These are phyloP conservation scores for Sporodiniella umbellata DNA, from an alignment of 371 early-diverging fungal species.

Conservation along the genomic window DNA sequence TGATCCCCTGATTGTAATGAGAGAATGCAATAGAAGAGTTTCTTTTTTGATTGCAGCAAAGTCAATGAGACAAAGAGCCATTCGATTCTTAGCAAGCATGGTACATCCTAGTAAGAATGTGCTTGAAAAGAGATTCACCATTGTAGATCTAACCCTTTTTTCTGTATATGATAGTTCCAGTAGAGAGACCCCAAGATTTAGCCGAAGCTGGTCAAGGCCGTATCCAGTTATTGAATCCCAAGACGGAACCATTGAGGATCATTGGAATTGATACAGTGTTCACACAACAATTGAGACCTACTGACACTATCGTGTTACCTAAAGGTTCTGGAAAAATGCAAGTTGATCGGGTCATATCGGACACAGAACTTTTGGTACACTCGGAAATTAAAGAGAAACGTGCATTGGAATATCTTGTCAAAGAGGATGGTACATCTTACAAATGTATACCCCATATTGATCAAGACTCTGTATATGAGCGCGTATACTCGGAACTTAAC, in stretches of 20 bases:
- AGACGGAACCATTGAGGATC: slow-evolving; percentile 62
- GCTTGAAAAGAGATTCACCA: too few relatives aligned
- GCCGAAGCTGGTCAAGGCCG: slow-evolving; percentile 70
- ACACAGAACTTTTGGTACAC: slow-evolving; percentile 68
- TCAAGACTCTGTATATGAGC: slow-evolving; percentile 78
- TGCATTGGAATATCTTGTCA: slow-evolving; percentile 59
- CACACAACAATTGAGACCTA: slow-evolving; percentile 57
- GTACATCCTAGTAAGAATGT: slow-evolving; percentile 66
- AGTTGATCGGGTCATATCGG: slow-evolving; percentile 72
- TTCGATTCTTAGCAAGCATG: slow-evolving; percentile 76
- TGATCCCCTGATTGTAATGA: slow-evolving; percentile 86
- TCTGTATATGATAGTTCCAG: slow-evolving; percentile 86
- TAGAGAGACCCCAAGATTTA: slow-evolving; percentile 86
- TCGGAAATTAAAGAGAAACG: slow-evolving; percentile 65
- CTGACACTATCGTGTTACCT: slow-evolving; percentile 60
- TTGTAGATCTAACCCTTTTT: background rate
- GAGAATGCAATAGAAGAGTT: slow-evolving; percentile 75
- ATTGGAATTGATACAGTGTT: slow-evolving; percentile 73
- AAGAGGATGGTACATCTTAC: slow-evolving; percentile 62
- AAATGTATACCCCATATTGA: slow-evolving; percentile 87
- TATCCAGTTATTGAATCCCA: slow-evolving; percentile 61
- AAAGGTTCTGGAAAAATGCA: slow-evolving; percentile 50
- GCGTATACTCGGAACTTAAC: slow-evolving; percentile 79
- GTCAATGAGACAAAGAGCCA: slow-evolving; percentile 81
- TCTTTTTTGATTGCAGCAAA: slow-evolving; percentile 87